Evolutionary conservation across 2,329 filamentous ascomycete genomes (phyloP), one percentile per base, ranked within the genome.

Genomic region (Alternaria panax): DNA sequence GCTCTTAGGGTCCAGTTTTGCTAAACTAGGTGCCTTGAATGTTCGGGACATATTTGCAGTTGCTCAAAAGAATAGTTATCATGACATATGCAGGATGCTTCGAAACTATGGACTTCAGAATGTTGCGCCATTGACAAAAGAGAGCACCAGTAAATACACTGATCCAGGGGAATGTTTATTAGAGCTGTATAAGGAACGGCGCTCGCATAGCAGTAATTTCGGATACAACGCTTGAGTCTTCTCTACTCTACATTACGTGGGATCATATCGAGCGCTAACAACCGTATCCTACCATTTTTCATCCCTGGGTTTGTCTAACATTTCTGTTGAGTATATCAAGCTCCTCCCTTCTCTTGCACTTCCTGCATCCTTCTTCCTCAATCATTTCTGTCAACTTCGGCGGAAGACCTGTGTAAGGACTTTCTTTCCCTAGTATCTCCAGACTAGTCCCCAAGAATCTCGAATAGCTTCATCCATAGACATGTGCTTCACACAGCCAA

Each of bases 391-490:
- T 36, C 32, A 36, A 7, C 16, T 0, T 36, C 16, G 4, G 16
- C 2, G 16, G 6, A 36, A 36, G 16, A n/a, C 8, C 32, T 7
- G 8, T 0, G 16, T n/a, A 14, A 2, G 16, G 7, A n/a, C 32
- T 36, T n/a, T 7, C 32, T 0, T 36, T 8, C 2, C 16, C 32
- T 1, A n/a, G n/a, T 0, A 7, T 2, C 3, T 0, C 0, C 16
- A n/a, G n/a, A 6, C 32, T 36, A 7, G 30, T 34, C 12, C 1
- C 1, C 32, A 36, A n/a, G 32, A n/a, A n/a, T 1, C 32, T 36
- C 32, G 32, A n/a, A n/a, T n/a, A n/a, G 16, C 1, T n/a, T 3
- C 32, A 4, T 36, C 32, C 32, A n/a, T 36, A n/a, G 32, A 36
- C 14, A n/a, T n/a, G 16, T n/a, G 32, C 16, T 36, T 36, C 32